Base-by-base conservation (phyloP, 148 eudicot species). In the Chenopodium album region DNA sequence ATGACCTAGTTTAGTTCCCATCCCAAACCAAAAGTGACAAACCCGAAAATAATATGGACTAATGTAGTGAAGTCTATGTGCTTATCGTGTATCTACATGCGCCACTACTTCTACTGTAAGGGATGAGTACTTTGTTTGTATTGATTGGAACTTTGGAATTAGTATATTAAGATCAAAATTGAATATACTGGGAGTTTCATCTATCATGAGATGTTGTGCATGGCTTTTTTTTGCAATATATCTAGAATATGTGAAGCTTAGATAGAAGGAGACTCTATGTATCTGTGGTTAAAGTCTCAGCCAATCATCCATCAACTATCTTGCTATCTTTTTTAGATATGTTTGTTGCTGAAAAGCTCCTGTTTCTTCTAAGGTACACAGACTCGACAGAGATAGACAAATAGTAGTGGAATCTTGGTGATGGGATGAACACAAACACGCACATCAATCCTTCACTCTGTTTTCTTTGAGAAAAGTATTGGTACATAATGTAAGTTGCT, bases 401-500 rank as follows among this genome's bases (percentile, higher is more conserved):
- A 37, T 37, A 90, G 97, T 83, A 97, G 99, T 82, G 99, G 99
- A 80, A 87, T 97, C 82, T 89, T 97, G 93, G 93, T 97, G 75
- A 88, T 97, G 98, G 99, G 97, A 75, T 91, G 99, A 86, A 89
- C 98, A 31, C 94, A 92, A 83, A 86, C 92, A 82, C 92, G 94
- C 87, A 81, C 95, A 71, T 83, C 91, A 12, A 87, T 91, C 29
- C 85, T 97, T 87, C 99, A 94, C 86, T 94, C 99, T 32, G 83
- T 97, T 77, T 97, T 94, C 80, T 98, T 94, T 17, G 98, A 97
- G 91, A 96, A 92, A 87, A 96, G 98, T 76, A 71, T 76, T 83
- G 90, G 90, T 74, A 90, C 89, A 66, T 86, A 86, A 89, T 79
- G 98, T 93, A 83, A 77, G 97, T 91, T 74, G 44, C 7, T 37